These are phyloP conservation scores for Globisporangium takayamanum DNA, from an alignment of 352 stramenopile genomes.

Conservation along the genomic window DNA sequence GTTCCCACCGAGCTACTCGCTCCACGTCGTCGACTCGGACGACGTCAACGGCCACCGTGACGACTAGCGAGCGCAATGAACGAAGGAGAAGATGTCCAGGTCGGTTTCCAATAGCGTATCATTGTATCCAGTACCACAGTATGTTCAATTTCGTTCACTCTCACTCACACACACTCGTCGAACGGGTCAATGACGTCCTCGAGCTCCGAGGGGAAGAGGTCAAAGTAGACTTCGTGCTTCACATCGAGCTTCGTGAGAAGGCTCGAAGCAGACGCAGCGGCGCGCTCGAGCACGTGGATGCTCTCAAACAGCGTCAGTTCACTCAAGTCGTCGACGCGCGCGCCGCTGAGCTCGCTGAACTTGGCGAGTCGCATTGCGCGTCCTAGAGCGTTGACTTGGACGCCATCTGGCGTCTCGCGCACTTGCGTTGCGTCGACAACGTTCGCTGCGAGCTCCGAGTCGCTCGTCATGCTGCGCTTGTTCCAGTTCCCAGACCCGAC, in stretches of 20 bases:
- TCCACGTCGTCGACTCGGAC: slow-evolving; percentile 37
- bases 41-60: slow-evolving; percentile 8
- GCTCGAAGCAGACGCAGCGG: slow-evolving; percentile 6
- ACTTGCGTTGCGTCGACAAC: slow-evolving; percentile 33
- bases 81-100: not conserved
- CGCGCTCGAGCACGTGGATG: slow-evolving; percentile 11
- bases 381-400: slow-evolving; percentile 33
- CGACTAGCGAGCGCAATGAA: not conserved
- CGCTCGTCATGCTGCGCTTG: slow-evolving; percentile 74
- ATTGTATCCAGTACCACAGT: not conserved
- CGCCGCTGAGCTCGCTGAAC: slow-evolving; percentile 39
- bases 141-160: not conserved
- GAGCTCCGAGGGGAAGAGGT: slow-evolving; percentile 24
- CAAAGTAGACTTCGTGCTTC: slow-evolving; percentile 22
- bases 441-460: slow-evolving; percentile 53
- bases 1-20: slow-evolving; percentile 25
- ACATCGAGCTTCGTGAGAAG: slow-evolving; percentile 13
- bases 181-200: slow-evolving; percentile 25
- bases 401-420: slow-evolving; percentile 17
- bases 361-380: slow-evolving; percentile 42
- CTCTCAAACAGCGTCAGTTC: slow-evolving; percentile 21
- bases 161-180: slow-evolving; percentile 13
- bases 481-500: slow-evolving; percentile 91
- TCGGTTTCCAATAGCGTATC: not conserved
- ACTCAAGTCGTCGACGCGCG: slow-evolving; percentile 8